These are phyloP conservation scores for Cladosporium sp. DNA, from an alignment of 2,329 filamentous ascomycete species.

Conservation along the genomic window DNA sequence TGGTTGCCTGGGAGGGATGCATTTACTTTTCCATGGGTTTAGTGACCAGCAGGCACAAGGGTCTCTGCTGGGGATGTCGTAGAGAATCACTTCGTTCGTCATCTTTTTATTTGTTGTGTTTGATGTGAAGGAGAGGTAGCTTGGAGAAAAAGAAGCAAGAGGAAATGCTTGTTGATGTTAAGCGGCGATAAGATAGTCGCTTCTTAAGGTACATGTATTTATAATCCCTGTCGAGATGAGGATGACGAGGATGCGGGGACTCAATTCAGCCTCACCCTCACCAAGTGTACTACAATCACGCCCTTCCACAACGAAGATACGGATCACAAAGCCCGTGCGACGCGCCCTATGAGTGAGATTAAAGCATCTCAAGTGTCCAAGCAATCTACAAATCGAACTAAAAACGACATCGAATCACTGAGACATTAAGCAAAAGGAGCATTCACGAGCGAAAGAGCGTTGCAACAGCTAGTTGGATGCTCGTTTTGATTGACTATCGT, in stretches of 20 bases:
- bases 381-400: not conserved
- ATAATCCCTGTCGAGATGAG: not conserved
- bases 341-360: not conserved
- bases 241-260: not conserved
- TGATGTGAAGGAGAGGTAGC: not conserved
- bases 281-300: not conserved
- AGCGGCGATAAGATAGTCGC: not conserved
- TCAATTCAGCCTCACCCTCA: not conserved
- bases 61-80: conserved; percentile 62
- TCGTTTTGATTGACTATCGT: not conserved
- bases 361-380: not conserved
- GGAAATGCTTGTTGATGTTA: not conserved
- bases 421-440: not conserved
- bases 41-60: conserved; percentile 60
- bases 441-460: conserved; percentile 11
- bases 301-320: not conserved
- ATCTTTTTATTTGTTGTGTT: conserved; percentile 18
- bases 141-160: too few species aligned
- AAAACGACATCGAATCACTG: not conserved
- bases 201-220: not conserved
- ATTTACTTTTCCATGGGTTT: conserved; percentile 68
- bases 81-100: conserved; percentile 54
- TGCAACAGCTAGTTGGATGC: conserved; percentile 9
- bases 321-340: not conserved
- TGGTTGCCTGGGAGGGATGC: conserved; percentile 37